Conservation (phyloP, 768 basidiomycete genomes). For the Cystobasidium tubakii region DNA sequence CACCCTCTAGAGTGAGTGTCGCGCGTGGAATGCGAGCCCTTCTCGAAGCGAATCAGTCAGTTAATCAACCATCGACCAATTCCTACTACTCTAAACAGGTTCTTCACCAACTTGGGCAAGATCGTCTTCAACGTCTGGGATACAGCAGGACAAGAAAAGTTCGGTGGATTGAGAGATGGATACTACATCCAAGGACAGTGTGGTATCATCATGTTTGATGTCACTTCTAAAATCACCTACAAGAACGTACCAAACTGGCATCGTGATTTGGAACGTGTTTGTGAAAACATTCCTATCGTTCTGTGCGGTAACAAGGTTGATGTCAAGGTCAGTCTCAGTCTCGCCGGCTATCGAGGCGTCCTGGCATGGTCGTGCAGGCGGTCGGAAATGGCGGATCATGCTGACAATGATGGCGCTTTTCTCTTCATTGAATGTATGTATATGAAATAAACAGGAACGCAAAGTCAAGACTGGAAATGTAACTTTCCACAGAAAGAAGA, state of each 20-base stretch:
- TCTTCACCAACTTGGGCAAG: conserved; percentile 96
- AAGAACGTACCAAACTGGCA: conserved; percentile 99
- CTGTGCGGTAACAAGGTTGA: conserved; percentile 99
- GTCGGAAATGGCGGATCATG: too few relatives aligned
- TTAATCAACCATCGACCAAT: neutral
- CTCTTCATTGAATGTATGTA: too few relatives aligned
- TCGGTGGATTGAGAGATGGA: conserved; percentile 53
- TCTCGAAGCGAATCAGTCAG: too few relatives aligned
- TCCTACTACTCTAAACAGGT: conserved; percentile 48
- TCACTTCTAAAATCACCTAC: conserved; percentile 98
- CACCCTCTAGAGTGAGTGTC: conserved; percentile 63
- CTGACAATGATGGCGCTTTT: too few relatives aligned
- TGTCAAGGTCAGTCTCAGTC: conserved; percentile 68
- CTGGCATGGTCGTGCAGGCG: too few relatives aligned
- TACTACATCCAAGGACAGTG: conserved; percentile 97
- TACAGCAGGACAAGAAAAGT: conserved; percentile 99
- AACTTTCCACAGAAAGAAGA: conserved; percentile 99
- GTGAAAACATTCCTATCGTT: conserved; percentile 99
- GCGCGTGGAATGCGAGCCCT: neutral
- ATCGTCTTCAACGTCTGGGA: conserved; percentile 99
- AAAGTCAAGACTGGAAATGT: conserved; percentile 99
- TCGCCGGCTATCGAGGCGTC: neutral
- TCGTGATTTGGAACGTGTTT: conserved; percentile 93
- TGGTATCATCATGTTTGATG: conserved; percentile 99
- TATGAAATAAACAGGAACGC: too few relatives aligned